Conservation (phyloP, 139 green algal species). For the Parachlorella kessleri region DNA sequence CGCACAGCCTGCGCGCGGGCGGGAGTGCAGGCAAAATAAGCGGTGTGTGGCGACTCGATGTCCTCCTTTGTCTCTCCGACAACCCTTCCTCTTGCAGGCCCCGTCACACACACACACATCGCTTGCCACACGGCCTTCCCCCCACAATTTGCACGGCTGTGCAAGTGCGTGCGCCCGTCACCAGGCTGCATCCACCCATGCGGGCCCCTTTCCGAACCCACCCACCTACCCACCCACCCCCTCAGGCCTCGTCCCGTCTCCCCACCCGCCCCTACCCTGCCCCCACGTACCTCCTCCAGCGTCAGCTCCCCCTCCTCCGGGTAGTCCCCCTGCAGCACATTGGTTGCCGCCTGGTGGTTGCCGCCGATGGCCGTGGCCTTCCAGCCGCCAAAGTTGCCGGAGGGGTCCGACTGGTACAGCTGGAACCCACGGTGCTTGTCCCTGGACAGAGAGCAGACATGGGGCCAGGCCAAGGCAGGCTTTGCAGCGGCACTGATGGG, state of each 20-base stretch:
- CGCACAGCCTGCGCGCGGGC: constrained; percentile 69
- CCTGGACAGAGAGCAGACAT: constrained; percentile 44
- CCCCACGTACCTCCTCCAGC: constrained; percentile 65
- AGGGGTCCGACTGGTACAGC: constrained; percentile 97
- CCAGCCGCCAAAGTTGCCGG: constrained; percentile 98
- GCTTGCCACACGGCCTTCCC: not conserved
- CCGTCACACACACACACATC: too few relatives aligned
- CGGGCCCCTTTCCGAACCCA: not conserved
- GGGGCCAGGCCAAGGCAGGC: too few relatives aligned
- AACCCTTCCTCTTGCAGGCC: too few relatives aligned
- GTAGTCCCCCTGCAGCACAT: constrained; percentile 93
- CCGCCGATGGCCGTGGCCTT: constrained; percentile 95
- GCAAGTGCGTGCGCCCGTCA: too few relatives aligned
- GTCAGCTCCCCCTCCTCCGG: constrained; percentile 72
- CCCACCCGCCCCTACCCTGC: too few relatives aligned
- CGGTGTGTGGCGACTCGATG: too few relatives aligned
- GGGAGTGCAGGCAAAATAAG: too few relatives aligned
- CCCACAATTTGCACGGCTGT: too few relatives aligned
- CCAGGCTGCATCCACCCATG: too few relatives aligned
- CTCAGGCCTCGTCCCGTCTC: too few relatives aligned
- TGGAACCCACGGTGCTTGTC: constrained; percentile 95
- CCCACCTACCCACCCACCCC: not conserved
- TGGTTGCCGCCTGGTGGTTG: constrained; percentile 87
- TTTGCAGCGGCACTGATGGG: too few relatives aligned
- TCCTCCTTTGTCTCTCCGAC: too few relatives aligned